Base-by-base conservation (phyloP, 306 rosid species). In the Calophaca sinica region DNA sequence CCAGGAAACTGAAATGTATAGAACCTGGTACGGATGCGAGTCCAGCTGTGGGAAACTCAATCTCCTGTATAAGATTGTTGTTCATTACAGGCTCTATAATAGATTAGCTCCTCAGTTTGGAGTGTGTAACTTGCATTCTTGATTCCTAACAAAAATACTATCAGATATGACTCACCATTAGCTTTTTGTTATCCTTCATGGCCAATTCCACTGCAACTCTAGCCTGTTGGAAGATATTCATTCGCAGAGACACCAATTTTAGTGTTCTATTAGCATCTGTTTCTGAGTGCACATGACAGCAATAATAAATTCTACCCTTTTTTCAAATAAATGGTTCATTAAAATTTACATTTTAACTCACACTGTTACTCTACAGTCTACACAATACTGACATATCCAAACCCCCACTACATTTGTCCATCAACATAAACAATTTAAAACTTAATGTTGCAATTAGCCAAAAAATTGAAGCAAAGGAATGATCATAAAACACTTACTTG, bases 11-110 rank as follows among this genome's bases (percentile, higher is more conserved):
- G 50, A 75, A 49, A 68, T 35, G 74, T 50, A 74, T 58, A 61
- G 70, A 84, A 94, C 98, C 98, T 91, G 98, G 96, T 57, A 91
- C 98, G 3, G 98, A 91, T 42, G 74, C 85, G 44, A 94, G 98
- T 78, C 97, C 97, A 59, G 97, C 85, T 28, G 98, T 91, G 15
- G 98, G 98, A 83, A 94, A 91, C 81, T 94, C 98, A 81, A 91
- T 94, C 86, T 94, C 98, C 98, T 94, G 91, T 65, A 80, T 35
- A 50, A 79, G 58, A 84, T 78, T 45, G 45, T 67, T 36, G 75
- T 69, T 59, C 13, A 79, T 87, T 73, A 85, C 78, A 73, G 79
- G 51, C 49, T 70, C 73, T 62, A 83, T 72, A 58, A 9, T 51
- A 74, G 11, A 44, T 31, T 57, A 48, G 12, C 29, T 54, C 53